These are phyloP conservation scores for Colletotrichum plurivorum DNA, from an alignment of 2,329 filamentous ascomycete species.

Conservation along the genomic window DNA sequence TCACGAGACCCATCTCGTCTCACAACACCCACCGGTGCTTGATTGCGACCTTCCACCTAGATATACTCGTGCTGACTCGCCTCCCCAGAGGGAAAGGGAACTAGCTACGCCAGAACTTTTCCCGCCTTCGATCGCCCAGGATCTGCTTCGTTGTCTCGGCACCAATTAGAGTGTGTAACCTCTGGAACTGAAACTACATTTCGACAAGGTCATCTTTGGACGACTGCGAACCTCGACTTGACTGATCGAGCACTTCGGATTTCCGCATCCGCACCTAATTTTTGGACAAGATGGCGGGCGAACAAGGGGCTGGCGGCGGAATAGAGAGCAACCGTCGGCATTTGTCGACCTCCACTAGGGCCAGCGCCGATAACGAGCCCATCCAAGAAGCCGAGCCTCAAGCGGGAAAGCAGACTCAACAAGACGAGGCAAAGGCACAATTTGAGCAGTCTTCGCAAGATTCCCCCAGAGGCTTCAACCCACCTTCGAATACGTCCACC, in stretches of 20 bases:
- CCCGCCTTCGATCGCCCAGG: background rate
- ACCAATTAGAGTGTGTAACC: slow-evolving; percentile 24
- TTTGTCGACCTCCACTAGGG: slow-evolving; percentile 55
- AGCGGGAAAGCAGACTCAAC: slow-evolving; percentile 52
- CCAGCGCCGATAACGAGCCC: slow-evolving; percentile 60
- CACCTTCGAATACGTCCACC: slow-evolving; percentile 47
- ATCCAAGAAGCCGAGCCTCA: slow-evolving; percentile 60
- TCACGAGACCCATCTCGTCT: slow-evolving; percentile 36
- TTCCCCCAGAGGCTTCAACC: slow-evolving; percentile 54
- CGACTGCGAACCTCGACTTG: background rate
- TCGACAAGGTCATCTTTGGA: background rate
- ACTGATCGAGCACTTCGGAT: background rate
- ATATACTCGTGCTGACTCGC: slow-evolving; percentile 39
- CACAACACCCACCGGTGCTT: slow-evolving; percentile 24
- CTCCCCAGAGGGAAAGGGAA: slow-evolving; percentile 11
- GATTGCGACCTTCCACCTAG: slow-evolving; percentile 28
- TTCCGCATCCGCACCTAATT: background rate
- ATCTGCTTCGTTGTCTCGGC: background rate
- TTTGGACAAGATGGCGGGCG: slow-evolving; percentile 53
- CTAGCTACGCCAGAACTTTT: slow-evolving; percentile 13
- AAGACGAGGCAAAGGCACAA: slow-evolving; percentile 50
- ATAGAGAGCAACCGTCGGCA: slow-evolving; percentile 52
- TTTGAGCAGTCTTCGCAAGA: slow-evolving; percentile 54
- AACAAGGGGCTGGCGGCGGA: slow-evolving; percentile 62
- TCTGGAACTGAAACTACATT: background rate